Evolutionary conservation across 345 rosid genomes (phyloP), one percentile per base, ranked within the genome.

Genomic region (Ceriops zippeliana): DNA sequence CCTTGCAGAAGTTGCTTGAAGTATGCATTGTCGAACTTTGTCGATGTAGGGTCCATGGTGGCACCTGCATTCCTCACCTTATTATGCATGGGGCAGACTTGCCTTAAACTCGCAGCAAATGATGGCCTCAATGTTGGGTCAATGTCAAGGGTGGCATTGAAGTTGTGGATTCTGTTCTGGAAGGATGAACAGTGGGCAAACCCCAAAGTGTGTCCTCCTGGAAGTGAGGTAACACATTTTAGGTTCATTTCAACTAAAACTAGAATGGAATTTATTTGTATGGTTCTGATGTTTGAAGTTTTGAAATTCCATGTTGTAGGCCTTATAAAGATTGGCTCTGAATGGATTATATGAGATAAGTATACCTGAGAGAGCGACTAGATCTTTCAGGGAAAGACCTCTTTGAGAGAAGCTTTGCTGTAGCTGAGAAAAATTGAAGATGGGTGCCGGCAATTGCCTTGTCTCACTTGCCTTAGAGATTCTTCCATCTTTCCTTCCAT

Each of bases 141-240:
- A 0, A 89, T 38, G 75, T 87, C 83, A 0, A 69, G 60, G 20
- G 75, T 79, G 32, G 86, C 52, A 37, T 79, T 81, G 91, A 93
- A 93, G 66, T 76, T 90, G 84, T 86, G 90, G 71, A 93, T 86
- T 77, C 97, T 83, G 80, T 83, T 84, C 67, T 86, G 87, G 75
- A 93, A 93, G 0, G 97, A 90, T 26, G 90, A 93, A 72, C 98
- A 90, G 70, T 90, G 97, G 0, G 98, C 73, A 61, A 93, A 93
- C 52, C 98, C 97, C 9, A 93, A 85, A 1, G 92, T 89, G 74
- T 93, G 98, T 7, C 98, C 95, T 65, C 97, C 97, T 86, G 27
- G 35, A 67, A 8, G 26, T 30, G 22, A 28, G 5, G 28, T 6
- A 32, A 61, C 22, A 20, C 15, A 35, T 17, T 32, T 19, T 10